Base-by-base conservation (phyloP, 108 stramenopile genomes). In the Skeletonema potamos region DNA sequence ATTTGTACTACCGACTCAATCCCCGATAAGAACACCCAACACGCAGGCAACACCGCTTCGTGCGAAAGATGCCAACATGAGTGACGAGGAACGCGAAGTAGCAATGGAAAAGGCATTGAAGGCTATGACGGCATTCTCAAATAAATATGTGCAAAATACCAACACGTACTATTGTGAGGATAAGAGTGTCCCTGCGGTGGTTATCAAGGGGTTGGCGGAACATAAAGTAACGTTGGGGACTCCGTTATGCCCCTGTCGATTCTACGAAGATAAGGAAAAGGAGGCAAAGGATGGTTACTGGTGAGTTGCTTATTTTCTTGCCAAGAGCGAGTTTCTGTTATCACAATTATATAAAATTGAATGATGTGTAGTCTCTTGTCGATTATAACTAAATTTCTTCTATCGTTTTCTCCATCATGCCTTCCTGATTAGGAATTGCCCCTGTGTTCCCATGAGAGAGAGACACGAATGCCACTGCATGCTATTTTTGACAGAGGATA, bases 231-330 rank as follows among this genome's bases (percentile, higher is more conserved):
- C 73, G 12, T 70, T 96, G 20, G 96, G 96, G 3, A 84, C 92
- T 6, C 96, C 96, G 0, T 72, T 96, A 18, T 96, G 96, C 39
- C 96, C 96, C 0, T 96, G 96, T 59, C 81, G 96, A 51, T 92
- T 91, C 78, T 96, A 96, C 61, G 93, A 95, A 30, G 87, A 96
- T 69, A 96, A 96, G 69, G 92, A 88, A 64, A 88, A 84, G 44
- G 93, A 93, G 72, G 93, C 85, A 9, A 93, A 93, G 82, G 85
- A 88, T 56, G 92, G 90, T 3, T 91, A 86, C 62, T 93, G 93
- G 90, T 70, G 88, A 89, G 15, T 93, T 86, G 63, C 84, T 89
- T 3, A 11, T 36, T 11, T 9, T 61, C 10, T 37, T 61, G 37
- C 37, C 9, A 10, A 7, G 9, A 36, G 34, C 8, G 34, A 36